phyloP scores from a whole-genome alignment of 306 rosid species.

The Quercus rubra region DNA sequence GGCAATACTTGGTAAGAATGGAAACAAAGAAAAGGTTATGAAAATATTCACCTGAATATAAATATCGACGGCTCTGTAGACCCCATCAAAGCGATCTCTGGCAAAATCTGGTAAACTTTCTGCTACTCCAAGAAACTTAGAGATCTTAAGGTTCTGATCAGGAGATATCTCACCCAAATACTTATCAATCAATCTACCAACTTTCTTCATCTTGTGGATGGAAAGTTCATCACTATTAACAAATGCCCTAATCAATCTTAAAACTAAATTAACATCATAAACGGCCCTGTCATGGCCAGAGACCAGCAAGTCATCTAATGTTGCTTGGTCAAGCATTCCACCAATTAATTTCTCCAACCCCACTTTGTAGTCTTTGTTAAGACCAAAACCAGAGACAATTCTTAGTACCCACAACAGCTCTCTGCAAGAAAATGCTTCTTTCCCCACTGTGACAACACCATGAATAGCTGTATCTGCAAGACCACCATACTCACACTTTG shows the following conservation, averaged over 20 bases:
- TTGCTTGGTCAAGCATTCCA: slow-evolving; percentile 55
- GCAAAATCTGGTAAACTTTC: slow-evolving; percentile 71
- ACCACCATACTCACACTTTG: slow-evolving; percentile 33
- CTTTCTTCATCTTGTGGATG: slow-evolving; percentile 51
- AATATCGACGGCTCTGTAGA: slow-evolving; percentile 75
- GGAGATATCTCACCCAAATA: slow-evolving; percentile 73
- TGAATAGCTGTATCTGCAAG: slow-evolving; percentile 62
- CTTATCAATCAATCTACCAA: slow-evolving; percentile 56
- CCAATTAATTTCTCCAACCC: slow-evolving; percentile 76
- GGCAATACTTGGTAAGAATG: background rate
- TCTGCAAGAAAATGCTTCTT: slow-evolving; percentile 58
- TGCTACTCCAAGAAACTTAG: slow-evolving; percentile 66
- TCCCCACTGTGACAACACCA: slow-evolving; percentile 51
- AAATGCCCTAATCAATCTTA: slow-evolving; percentile 55
- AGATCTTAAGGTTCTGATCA: slow-evolving; percentile 61
- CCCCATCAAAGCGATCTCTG: slow-evolving; percentile 61
- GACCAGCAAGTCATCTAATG: slow-evolving; percentile 66
- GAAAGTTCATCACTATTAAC: slow-evolving; percentile 32
- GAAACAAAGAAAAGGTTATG: background rate
- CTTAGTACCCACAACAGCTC: slow-evolving; percentile 61
- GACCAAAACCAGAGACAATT: slow-evolving; percentile 51
- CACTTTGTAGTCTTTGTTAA: slow-evolving; percentile 37
- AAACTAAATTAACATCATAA: slow-evolving; percentile 67
- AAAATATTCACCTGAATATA: slow-evolving; percentile 59
- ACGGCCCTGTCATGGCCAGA: slow-evolving; percentile 47